These are phyloP conservation scores for Pseudogymnoascus sp. DNA, from an alignment of 2,329 filamentous ascomycete genomes.

Conservation along the genomic window DNA sequence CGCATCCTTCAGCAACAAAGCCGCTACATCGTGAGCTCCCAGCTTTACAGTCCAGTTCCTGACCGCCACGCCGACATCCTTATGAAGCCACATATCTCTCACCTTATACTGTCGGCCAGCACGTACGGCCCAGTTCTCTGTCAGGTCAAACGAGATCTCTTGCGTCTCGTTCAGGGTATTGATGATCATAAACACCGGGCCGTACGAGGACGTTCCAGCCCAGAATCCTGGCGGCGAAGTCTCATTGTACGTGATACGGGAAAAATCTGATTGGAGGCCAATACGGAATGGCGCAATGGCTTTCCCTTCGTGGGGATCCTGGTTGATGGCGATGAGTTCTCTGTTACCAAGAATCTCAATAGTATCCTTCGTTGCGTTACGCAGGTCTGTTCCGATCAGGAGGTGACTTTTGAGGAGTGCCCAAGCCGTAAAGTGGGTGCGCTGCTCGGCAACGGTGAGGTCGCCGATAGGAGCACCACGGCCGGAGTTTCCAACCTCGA, in stretches of 20 bases:
- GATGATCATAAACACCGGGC: conserved; percentile 23
- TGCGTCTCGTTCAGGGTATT: conserved; percentile 17
- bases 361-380: conserved; percentile 17
- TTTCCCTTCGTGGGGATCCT: conserved; percentile 21
- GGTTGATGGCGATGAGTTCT: conserved; percentile 23
- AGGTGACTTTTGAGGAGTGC: conserved; percentile 26
- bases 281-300: conserved; percentile 19
- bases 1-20: conserved; percentile 18
- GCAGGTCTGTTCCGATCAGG: conserved; percentile 9
- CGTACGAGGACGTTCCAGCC: conserved; percentile 22
- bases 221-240: conserved; percentile 18
- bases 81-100: conserved; percentile 22
- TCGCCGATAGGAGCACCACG: conserved; percentile 21
- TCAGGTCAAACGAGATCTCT: conserved; percentile 20
- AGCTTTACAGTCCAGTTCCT: conserved; percentile 20
- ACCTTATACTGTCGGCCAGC: conserved; percentile 21
- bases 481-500: conserved; percentile 25
- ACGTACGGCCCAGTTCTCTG: conserved; percentile 22
- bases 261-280: conserved; percentile 18
- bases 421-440: conserved; percentile 31
- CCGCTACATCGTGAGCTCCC: conserved; percentile 19
- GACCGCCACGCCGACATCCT: conserved; percentile 17
- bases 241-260: conserved; percentile 18
- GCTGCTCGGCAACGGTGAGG: conserved; percentile 24
- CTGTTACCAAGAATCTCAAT: conserved; percentile 20